phyloP scores from a whole-genome alignment of 345 rosid genomes.

The Lepidium sativum region DNA sequence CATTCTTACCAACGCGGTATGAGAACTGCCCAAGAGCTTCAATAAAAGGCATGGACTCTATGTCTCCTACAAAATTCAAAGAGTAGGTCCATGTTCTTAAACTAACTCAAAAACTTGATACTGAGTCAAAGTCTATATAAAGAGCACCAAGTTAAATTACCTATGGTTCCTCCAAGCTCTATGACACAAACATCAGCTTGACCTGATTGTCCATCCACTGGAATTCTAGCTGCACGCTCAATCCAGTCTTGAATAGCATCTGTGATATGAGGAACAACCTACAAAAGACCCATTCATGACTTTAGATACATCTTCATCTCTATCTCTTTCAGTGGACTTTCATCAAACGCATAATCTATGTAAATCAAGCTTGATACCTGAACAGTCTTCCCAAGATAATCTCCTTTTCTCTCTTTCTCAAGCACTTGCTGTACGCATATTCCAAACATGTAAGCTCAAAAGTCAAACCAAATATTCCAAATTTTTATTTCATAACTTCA shows the following conservation, averaged over 20 bases:
- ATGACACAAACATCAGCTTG: slow-evolving; percentile 97
- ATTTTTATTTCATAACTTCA: neutral
- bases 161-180: slow-evolving; percentile 97
- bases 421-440: slow-evolving; percentile 56
- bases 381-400: slow-evolving; percentile 94
- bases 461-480: neutral
- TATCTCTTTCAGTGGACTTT: neutral
- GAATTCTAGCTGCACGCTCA: slow-evolving; percentile 70
- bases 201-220: slow-evolving; percentile 79
- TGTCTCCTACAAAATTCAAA: slow-evolving; percentile 62
- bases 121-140: neutral
- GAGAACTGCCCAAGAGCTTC: slow-evolving; percentile 98
- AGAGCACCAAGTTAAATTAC: slow-evolving; percentile 18
- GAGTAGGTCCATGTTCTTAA: neutral
- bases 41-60: slow-evolving; percentile 95
- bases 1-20: slow-evolving; percentile 66
- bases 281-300: neutral
- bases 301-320: neutral
- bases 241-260: slow-evolving; percentile 98
- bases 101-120: neutral
- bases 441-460: neutral
- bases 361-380: slow-evolving; percentile 41
- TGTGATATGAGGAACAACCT: slow-evolving; percentile 98
- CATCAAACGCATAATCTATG: neutral
- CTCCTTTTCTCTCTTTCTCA: slow-evolving; percentile 89